A percentile compares a stretch with the other conserved stretches of the same genome.
Evolutionary conservation across 164 flowering plant species (phyloP).

Genomic region (Chimonanthus praecox): DNA sequence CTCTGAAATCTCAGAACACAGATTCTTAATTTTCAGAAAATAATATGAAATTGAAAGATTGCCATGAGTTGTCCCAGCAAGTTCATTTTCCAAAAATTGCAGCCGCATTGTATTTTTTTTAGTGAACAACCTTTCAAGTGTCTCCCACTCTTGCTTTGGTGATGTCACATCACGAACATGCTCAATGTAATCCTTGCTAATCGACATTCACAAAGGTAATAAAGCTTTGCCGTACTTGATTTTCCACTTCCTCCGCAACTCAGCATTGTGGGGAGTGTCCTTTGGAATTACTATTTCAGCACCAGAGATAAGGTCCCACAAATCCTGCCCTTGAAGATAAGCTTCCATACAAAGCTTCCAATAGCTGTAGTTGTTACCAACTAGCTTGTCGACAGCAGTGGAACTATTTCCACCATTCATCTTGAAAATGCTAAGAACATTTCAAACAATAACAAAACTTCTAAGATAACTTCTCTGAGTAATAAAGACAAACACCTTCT

Average conservation of each 20-base stretch:
- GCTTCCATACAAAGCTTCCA: constrained; percentile 20
- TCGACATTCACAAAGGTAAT: constrained; percentile 2
- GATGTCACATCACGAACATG: not conserved
- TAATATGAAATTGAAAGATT: too few species aligned
- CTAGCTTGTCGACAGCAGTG: constrained; percentile 12
- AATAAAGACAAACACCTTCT: too few species aligned
- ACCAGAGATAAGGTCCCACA: constrained; percentile 20
- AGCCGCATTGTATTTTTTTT: too few species aligned
- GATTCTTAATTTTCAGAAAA: not conserved
- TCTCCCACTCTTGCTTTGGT: constrained; percentile 1
- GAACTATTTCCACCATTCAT: not conserved
- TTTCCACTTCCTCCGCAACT: constrained; percentile 2
- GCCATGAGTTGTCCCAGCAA: too few species aligned
- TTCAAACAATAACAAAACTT: too few species aligned
- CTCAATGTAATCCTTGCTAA: not conserved
- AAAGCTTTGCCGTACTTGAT: not conserved
- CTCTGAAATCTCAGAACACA: not conserved
- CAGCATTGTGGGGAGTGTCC: constrained; percentile 6
- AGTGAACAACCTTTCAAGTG: not conserved
- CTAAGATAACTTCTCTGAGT: too few species aligned
- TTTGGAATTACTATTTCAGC: constrained; percentile 13
- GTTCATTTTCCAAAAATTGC: too few species aligned
- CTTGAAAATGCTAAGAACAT: not conserved
- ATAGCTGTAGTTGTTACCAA: constrained; percentile 9
- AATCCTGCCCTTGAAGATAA: constrained; percentile 19